phyloP scores from a whole-genome alignment of 257 asterid species.

The Ligustrum vulgare region DNA sequence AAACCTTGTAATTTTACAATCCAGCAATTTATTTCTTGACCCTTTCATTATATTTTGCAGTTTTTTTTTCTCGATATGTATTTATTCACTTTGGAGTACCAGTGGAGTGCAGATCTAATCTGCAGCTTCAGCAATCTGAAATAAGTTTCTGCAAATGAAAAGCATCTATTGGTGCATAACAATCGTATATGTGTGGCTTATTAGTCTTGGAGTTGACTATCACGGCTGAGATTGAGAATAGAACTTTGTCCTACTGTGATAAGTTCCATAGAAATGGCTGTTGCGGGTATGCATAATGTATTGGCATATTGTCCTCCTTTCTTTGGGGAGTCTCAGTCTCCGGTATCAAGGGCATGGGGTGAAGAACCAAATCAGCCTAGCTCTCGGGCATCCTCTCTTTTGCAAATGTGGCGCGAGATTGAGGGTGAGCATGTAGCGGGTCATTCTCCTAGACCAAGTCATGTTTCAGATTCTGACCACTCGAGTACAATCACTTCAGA shows the following conservation, averaged over 20 bases:
- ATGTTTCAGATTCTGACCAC: conserved; percentile 23
- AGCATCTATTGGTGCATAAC: conserved; percentile 21
- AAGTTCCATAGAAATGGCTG: conserved; percentile 53
- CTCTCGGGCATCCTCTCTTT: conserved; percentile 45
- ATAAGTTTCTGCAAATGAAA: conserved; percentile 13
- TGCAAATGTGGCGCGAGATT: conserved; percentile 55
- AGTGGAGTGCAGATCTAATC: conserved; percentile 21
- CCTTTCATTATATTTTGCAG: conserved; percentile 27
- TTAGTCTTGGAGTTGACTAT: conserved; percentile 26
- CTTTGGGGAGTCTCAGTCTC: conserved; percentile 42
- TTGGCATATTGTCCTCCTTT: conserved; percentile 52
- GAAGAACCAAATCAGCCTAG: conserved; percentile 36
- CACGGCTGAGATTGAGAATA: conserved; percentile 15
- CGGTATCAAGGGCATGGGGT: conserved; percentile 29
- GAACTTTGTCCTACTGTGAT: conserved; percentile 16
- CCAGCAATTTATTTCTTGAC: conserved; percentile 22
- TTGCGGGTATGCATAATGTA: conserved; percentile 62
- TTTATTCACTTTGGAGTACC: conserved; percentile 20
- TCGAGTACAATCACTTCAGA: conserved; percentile 22
- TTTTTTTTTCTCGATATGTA: conserved; percentile 8
- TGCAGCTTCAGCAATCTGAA: conserved; percentile 12
- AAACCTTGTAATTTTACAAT: conserved; percentile 1
- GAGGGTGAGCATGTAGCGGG: conserved; percentile 51
- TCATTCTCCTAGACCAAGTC: conserved; percentile 28
- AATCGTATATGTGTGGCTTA: conserved; percentile 18